Evolutionary conservation across 2,329 filamentous ascomycete species (phyloP).

Genomic region (Colletotrichum phormii): DNA sequence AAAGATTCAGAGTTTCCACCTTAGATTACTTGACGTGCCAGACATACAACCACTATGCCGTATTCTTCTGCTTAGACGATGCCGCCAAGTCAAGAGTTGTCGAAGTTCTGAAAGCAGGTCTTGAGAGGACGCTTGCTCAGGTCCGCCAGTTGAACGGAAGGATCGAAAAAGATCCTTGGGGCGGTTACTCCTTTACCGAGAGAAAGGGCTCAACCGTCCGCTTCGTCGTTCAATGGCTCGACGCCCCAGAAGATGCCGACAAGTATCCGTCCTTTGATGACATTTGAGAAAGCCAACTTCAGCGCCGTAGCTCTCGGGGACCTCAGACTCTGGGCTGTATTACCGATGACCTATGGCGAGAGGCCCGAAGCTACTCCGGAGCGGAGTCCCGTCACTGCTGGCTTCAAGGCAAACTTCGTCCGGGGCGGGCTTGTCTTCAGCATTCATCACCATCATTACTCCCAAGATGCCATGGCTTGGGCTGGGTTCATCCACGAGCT

Average conservation of each 20-base stretch:
- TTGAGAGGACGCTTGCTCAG: constrained; percentile 52
- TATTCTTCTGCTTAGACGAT: constrained; percentile 53
- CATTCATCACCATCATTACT: constrained; percentile 56
- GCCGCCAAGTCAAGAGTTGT: constrained; percentile 35
- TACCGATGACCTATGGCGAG: constrained; percentile 53
- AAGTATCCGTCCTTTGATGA: constrained; percentile 47
- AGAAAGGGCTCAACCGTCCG: constrained; percentile 46
- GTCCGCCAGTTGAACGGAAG: constrained; percentile 50
- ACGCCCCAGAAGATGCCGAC: constrained; percentile 38
- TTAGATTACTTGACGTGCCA: constrained; percentile 49
- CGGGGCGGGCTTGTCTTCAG: constrained; percentile 54
- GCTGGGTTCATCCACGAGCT: constrained; percentile 51
- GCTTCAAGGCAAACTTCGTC: constrained; percentile 56
- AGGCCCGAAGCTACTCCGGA: constrained; percentile 51
- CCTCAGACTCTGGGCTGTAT: constrained; percentile 47
- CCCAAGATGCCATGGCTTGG: constrained; percentile 57
- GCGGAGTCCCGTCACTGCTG: constrained; percentile 47
- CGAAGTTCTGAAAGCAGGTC: constrained; percentile 46
- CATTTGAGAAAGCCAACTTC: constrained; percentile 50
- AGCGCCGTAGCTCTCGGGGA: constrained; percentile 46
- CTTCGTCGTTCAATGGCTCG: constrained; percentile 52
- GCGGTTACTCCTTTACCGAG: constrained; percentile 52
- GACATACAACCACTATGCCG: constrained; percentile 51
- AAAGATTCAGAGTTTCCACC: constrained; percentile 50
- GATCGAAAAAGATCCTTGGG: constrained; percentile 51